These are phyloP conservation scores for Pneumocystis carinii DNA, from an alignment of 1,139 yeast species.

Conservation along the genomic window DNA sequence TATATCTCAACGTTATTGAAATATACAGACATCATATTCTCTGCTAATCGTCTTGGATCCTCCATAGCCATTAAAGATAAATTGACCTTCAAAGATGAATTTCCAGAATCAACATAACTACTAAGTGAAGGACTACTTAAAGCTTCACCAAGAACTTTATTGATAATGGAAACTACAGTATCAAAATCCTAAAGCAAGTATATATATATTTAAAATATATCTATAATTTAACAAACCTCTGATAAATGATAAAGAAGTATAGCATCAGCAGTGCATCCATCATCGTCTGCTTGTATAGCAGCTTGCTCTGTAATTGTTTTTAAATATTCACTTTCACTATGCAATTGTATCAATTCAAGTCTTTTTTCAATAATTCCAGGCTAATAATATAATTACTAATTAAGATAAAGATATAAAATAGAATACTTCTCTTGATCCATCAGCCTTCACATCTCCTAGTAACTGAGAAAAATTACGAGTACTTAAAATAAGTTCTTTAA, in stretches of 20 bases:
- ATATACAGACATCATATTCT: conserved; percentile 27
- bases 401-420: not conserved
- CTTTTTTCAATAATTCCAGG: conserved; percentile 81
- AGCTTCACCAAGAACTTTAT: conserved; percentile 65
- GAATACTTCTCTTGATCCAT: conserved; percentile 42
- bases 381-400: conserved; percentile 14
- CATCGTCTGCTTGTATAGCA: conserved; percentile 79
- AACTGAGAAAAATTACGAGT: conserved; percentile 72
- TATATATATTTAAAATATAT: not conserved
- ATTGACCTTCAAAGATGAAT: conserved; percentile 13
- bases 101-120: conserved; percentile 18
- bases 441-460: conserved; percentile 62
- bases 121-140: conserved; percentile 24
- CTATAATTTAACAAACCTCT: conserved; percentile 25
- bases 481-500: conserved; percentile 69
- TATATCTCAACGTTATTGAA: conserved; percentile 23
- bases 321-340: conserved; percentile 39
- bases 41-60: conserved; percentile 29
- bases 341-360: conserved; percentile 48
- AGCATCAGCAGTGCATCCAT: conserved; percentile 79
- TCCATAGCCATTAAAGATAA: conserved; percentile 23
- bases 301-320: conserved; percentile 67
- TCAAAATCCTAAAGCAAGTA: conserved; percentile 40
- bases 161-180: conserved; percentile 64
- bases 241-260: conserved; percentile 72